phyloP scores from a whole-genome alignment of 2,329 filamentous ascomycete genomes.

The Cladosporium sp. region DNA sequence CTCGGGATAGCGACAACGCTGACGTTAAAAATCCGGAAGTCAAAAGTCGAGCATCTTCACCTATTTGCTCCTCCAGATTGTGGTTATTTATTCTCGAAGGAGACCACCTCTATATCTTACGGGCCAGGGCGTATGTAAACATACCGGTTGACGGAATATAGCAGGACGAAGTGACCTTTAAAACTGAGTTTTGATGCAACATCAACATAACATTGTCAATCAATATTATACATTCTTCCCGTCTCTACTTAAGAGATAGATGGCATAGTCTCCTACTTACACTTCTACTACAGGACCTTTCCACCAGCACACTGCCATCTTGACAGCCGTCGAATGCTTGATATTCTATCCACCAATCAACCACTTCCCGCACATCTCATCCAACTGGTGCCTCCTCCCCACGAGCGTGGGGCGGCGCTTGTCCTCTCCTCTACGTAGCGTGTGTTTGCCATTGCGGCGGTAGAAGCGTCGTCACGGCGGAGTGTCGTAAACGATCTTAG shows the following conservation, averaged over 20 bases:
- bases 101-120: too few species aligned
- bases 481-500: neutral
- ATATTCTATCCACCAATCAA: neutral
- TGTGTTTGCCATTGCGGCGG: too few species aligned
- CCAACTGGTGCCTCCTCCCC: constrained; percentile 6
- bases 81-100: too few species aligned
- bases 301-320: neutral
- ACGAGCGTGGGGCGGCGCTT: constrained; percentile 4
- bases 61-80: too few species aligned
- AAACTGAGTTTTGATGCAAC: too few species aligned
- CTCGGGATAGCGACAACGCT: too few species aligned
- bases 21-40: too few species aligned
- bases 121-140: too few species aligned
- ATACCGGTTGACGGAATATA: neutral
- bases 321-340: neutral
- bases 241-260: neutral
- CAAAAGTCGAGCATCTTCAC: too few species aligned
- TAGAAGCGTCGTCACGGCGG: neutral
- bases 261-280: constrained; percentile 2
- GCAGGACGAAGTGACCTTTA: neutral
- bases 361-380: neutral
- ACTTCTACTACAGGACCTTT: neutral
- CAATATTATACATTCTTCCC: constrained; percentile 6
- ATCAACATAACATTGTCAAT: too few species aligned
- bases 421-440: too few species aligned